Evolutionary conservation across 2,329 filamentous ascomycete species (phyloP), one percentile per base, ranked within the genome.

Genomic region (Diaporthe sp.): DNA sequence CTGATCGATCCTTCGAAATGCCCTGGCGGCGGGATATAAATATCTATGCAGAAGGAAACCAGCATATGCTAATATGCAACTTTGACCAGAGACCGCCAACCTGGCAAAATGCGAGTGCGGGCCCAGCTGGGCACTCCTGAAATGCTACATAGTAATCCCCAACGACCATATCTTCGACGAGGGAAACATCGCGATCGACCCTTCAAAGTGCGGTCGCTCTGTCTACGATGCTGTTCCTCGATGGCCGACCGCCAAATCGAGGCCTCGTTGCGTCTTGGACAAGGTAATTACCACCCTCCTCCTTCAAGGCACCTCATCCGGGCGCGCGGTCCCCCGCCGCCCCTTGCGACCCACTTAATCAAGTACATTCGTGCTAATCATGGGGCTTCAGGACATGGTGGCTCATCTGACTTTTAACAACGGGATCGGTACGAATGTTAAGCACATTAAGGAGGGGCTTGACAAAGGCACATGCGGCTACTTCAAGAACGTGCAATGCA

Each of bases 141-240:
- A 49, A 1, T 72, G 68, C 39, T 5, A 9, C 1, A 17, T 59
- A 5, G 19, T 17, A 2, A 59, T 72, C 25, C 68, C 68, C n/a
- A 72, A 72, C n/a, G 68, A 72, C 68, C 53, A 72, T 2, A 72
- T 72, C n/a, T 46, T 72, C n/a, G 37, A 58, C 12, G 55, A 58
- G 42, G 8, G 2, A 17, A 10, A 44, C 19, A 72, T 58, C 6
- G 19, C 8, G 0, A 1, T 10, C 0, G 7, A 46, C 9, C 25
- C 10, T 3, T 9, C 25, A 0, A 0, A 6, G 1, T 72, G 68
- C 15, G 68, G 68, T 2, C 25, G 34, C 8, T 59, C 34, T 15
- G 53, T 58, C 5, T 72, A 59, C 19, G 2, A 72, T 4, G 37
- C 25, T 7, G 53, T 58, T 2, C 22, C 68, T 1, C 22, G 68